phyloP scores from a whole-genome alignment of 371 early-diverging fungal genomes.

The Syncephalastrum sp. region DNA sequence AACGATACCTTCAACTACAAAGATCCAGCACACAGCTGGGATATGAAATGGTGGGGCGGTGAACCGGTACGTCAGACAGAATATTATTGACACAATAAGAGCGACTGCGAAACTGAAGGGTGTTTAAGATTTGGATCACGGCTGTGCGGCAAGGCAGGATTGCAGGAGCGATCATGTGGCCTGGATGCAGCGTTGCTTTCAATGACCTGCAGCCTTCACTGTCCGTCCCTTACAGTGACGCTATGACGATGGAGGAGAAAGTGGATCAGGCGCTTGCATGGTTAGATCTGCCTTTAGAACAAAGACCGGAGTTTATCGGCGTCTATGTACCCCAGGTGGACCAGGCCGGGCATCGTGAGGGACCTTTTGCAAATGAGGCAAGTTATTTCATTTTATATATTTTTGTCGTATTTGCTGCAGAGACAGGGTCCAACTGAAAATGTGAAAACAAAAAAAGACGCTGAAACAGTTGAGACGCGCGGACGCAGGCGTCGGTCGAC shows the following conservation, averaged over 20 bases:
- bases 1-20: slow-evolving; percentile 85
- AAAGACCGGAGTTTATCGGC: slow-evolving; percentile 76
- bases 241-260: slow-evolving; percentile 56
- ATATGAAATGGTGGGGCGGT: slow-evolving; percentile 87
- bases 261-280: slow-evolving; percentile 69
- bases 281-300: slow-evolving; percentile 71
- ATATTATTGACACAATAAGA: background rate
- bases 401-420: slow-evolving; percentile 36
- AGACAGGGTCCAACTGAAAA: slow-evolving; percentile 33
- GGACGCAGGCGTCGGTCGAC: slow-evolving; percentile 66
- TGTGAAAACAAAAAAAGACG: slow-evolving; percentile 20
- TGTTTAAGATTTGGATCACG: slow-evolving; percentile 83
- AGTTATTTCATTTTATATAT: slow-evolving; percentile 5
- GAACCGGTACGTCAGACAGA: slow-evolving; percentile 67
- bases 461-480: slow-evolving; percentile 39
- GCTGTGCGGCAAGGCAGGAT: slow-evolving; percentile 67
- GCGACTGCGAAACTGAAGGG: background rate
- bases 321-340: slow-evolving; percentile 86
- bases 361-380: slow-evolving; percentile 71
- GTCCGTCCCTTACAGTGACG: slow-evolving; percentile 52
- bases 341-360: slow-evolving; percentile 76
- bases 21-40: slow-evolving; percentile 58
- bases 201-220: slow-evolving; percentile 60
- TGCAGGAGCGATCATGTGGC: slow-evolving; percentile 88
- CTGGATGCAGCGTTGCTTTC: slow-evolving; percentile 70